Conservation (phyloP, 1,139 yeast genomes). For the Suhomyces anneliseae region DNA sequence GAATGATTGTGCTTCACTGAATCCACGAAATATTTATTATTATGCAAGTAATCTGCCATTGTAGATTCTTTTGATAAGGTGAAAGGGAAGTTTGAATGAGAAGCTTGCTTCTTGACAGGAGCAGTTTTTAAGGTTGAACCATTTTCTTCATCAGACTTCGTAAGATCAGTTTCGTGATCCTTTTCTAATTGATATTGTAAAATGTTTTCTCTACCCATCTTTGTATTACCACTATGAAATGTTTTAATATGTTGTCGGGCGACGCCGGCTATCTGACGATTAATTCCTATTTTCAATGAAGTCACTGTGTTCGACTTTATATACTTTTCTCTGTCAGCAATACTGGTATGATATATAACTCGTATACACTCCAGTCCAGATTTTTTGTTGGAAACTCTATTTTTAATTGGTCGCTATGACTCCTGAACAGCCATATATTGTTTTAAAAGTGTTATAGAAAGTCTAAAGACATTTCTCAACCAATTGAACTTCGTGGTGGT, state of each 20-base stretch:
- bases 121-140: conserved; percentile 1
- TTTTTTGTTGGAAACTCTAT: background rate
- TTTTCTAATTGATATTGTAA: conserved; percentile 43
- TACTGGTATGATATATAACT: background rate
- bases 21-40: conserved; percentile 70
- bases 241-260: conserved; percentile 4
- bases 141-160: conserved; percentile 10
- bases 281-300: conserved; percentile 4
- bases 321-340: background rate
- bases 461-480: conserved; percentile 3
- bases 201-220: conserved; percentile 49
- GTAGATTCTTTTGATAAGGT: conserved; percentile 57
- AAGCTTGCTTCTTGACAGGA: conserved; percentile 4
- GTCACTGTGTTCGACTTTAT: conserved; percentile 5
- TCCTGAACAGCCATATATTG: background rate
- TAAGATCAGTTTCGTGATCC: conserved; percentile 40
- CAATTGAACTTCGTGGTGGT: background rate
- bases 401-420: background rate
- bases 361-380: background rate
- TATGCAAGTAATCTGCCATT: conserved; percentile 61
- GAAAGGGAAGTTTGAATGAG: conserved; percentile 45
- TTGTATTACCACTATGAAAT: conserved; percentile 9
- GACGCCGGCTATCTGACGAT: conserved; percentile 9
- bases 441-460: background rate
- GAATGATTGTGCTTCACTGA: conserved; percentile 61